These are phyloP conservation scores for Stagonosporopsis rhizophila DNA, from an alignment of 2,329 filamentous ascomycete species.

Conservation along the genomic window DNA sequence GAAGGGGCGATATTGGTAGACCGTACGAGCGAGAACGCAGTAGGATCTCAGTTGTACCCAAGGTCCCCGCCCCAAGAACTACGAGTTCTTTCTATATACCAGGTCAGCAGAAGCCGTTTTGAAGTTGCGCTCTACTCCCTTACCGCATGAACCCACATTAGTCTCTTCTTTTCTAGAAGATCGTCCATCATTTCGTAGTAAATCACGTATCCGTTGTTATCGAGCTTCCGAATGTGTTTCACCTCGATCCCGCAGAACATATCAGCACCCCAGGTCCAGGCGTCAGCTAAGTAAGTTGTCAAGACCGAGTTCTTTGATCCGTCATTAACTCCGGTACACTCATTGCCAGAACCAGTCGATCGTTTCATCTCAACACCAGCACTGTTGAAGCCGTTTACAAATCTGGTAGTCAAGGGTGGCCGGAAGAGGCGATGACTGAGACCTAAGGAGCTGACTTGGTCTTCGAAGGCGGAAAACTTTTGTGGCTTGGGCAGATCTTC, in stretches of 20 bases:
- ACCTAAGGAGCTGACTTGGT: background rate
- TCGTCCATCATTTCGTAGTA: background rate
- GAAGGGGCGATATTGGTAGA: constrained; percentile 62
- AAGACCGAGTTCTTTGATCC: constrained; percentile 71
- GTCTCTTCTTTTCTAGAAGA: background rate
- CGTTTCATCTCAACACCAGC: constrained; percentile 70
- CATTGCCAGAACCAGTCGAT: constrained; percentile 67
- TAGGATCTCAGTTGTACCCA: constrained; percentile 69
- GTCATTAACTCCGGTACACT: constrained; percentile 70
- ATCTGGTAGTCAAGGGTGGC: constrained; percentile 69
- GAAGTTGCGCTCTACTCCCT: background rate
- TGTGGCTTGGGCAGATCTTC: background rate
- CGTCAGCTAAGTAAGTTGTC: constrained; percentile 72
- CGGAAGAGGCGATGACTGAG: constrained; percentile 62
- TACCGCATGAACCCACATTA: constrained; percentile 6
- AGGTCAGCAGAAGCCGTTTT: background rate
- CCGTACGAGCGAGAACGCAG: constrained; percentile 54
- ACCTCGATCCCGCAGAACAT: constrained; percentile 75
- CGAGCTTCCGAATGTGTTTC: constrained; percentile 60
- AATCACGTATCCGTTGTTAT: background rate
- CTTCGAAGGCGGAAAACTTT: background rate
- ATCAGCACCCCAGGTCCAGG: constrained; percentile 75
- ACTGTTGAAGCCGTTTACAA: constrained; percentile 66
- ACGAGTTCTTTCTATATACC: constrained; percentile 61
- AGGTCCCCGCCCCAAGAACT: constrained; percentile 69